Evolutionary conservation across 352 stramenopile genomes (phyloP).

Genomic region (Pelagophyceae sp.): DNA sequence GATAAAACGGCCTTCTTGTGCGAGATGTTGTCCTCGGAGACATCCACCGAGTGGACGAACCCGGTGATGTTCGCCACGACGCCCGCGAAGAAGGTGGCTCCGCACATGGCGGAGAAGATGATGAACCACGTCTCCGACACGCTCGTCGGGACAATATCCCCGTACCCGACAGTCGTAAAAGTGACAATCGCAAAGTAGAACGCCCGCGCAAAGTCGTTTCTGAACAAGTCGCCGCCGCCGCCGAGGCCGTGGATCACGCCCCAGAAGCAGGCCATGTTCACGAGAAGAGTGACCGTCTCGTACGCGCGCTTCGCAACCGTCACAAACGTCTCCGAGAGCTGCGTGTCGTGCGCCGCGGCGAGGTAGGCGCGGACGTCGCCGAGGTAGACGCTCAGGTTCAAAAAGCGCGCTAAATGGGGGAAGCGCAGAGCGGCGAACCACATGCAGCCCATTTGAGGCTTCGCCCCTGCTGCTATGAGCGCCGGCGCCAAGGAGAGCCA

Average conservation of each 20-base stretch:
- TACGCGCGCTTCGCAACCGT: neutral
- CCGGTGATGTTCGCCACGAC: constrained; percentile 45
- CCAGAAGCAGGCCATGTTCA: constrained; percentile 14
- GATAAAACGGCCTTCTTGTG: constrained; percentile 33
- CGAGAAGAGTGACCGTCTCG: neutral
- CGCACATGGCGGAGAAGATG: constrained; percentile 36
- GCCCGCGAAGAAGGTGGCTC: constrained; percentile 39
- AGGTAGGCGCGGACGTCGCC: neutral
- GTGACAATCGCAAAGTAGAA: constrained; percentile 45
- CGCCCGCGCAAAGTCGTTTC: constrained; percentile 17
- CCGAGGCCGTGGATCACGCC: constrained; percentile 26
- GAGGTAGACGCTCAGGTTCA: constrained; percentile 2
- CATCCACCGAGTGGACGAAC: constrained; percentile 42
- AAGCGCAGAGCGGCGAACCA: neutral
- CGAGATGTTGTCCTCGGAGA: constrained; percentile 43
- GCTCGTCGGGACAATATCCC: constrained; percentile 38
- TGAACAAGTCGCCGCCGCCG: constrained; percentile 24
- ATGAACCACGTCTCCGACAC: constrained; percentile 40
- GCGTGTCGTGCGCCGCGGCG: too few species aligned
- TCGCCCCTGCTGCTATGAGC: neutral
- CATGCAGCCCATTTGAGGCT: neutral
- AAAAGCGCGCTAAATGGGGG: neutral
- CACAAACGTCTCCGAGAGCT: neutral
- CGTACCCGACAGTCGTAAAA: constrained; percentile 45
- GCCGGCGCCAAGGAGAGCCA: neutral